Evolutionary conservation across 2,329 filamentous ascomycete genomes (phyloP).

Genomic region (Ophiosphaerella herpotricha): DNA sequence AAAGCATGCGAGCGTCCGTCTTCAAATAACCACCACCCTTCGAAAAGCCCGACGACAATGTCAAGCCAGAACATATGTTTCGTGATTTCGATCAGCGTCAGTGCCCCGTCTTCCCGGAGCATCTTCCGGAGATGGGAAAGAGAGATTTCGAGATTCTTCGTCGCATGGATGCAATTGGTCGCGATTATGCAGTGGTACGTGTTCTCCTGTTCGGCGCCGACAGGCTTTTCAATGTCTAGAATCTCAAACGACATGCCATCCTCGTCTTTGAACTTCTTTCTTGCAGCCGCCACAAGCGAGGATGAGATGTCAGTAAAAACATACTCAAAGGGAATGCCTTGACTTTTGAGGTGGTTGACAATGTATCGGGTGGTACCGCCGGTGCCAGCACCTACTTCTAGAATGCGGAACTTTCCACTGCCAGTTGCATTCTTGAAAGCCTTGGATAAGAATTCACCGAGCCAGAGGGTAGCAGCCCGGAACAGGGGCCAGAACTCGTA

Average conservation of each 20-base stretch:
- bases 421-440: not conserved
- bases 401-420: slow-evolving; percentile 26
- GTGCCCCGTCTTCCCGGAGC: slow-evolving; percentile 34
- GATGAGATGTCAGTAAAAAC: slow-evolving; percentile 48
- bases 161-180: slow-evolving; percentile 44
- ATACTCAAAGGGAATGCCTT: slow-evolving; percentile 43
- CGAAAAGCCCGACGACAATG: slow-evolving; percentile 45
- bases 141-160: slow-evolving; percentile 19
- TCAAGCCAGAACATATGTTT: slow-evolving; percentile 38
- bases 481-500: not conserved
- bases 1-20: slow-evolving; percentile 37
- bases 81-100: slow-evolving; percentile 40
- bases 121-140: slow-evolving; percentile 23
- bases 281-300: slow-evolving; percentile 42
- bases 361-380: slow-evolving; percentile 26
- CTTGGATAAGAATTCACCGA: slow-evolving; percentile 14
- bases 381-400: slow-evolving; percentile 45
- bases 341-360: slow-evolving; percentile 27
- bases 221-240: slow-evolving; percentile 33
- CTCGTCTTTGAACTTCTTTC: slow-evolving; percentile 25
- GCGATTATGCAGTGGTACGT: slow-evolving; percentile 33
- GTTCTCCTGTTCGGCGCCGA: slow-evolving; percentile 14
- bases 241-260: slow-evolving; percentile 34
- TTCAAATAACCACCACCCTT: slow-evolving; percentile 49
- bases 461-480: not conserved